A percentile compares a stretch with the other conserved stretches of the same genome.
Conservation (phyloP, 352 stramenopile genomes). For the Globisporangium recalcitrans region DNA sequence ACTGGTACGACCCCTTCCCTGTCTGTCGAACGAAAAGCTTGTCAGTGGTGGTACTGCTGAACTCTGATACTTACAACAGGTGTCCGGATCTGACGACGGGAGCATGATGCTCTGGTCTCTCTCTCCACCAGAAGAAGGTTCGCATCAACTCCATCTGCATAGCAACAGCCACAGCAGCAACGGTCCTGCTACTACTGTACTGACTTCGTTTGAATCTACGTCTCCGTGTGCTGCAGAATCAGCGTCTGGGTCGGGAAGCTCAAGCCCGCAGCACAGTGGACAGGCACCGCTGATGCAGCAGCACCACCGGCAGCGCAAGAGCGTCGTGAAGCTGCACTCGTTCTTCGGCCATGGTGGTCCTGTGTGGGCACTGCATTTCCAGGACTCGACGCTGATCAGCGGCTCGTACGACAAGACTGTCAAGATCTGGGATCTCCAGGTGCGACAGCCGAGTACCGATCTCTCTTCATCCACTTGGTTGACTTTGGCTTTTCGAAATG, state of each 20-base stretch:
- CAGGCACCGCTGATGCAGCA: slow-evolving; percentile 19
- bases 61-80: slow-evolving; percentile 6
- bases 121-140: slow-evolving; percentile 17
- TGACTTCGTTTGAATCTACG: not conserved
- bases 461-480: not conserved
- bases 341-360: slow-evolving; percentile 28
- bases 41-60: not conserved
- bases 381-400: slow-evolving; percentile 19
- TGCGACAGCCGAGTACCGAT: not conserved
- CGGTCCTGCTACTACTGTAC: not conserved
- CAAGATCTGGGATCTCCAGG: slow-evolving; percentile 31
- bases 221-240: too few relatives aligned
- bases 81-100: slow-evolving; percentile 27
- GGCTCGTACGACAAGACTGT: slow-evolving; percentile 35
- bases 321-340: slow-evolving; percentile 26
- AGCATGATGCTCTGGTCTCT: slow-evolving; percentile 33
- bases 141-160: not conserved
- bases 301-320: slow-evolving; percentile 24
- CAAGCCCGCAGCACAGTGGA: not conserved
- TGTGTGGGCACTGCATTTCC: slow-evolving; percentile 24
- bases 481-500: not conserved
- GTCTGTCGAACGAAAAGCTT: not conserved
- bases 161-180: too few relatives aligned
- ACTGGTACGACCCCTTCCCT: slow-evolving; percentile 8
- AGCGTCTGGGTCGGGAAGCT: not conserved